Evolutionary conservation across 2,329 filamentous ascomycete genomes (phyloP), one percentile per base, ranked within the genome.

Genomic region (Nemania sp.): DNA sequence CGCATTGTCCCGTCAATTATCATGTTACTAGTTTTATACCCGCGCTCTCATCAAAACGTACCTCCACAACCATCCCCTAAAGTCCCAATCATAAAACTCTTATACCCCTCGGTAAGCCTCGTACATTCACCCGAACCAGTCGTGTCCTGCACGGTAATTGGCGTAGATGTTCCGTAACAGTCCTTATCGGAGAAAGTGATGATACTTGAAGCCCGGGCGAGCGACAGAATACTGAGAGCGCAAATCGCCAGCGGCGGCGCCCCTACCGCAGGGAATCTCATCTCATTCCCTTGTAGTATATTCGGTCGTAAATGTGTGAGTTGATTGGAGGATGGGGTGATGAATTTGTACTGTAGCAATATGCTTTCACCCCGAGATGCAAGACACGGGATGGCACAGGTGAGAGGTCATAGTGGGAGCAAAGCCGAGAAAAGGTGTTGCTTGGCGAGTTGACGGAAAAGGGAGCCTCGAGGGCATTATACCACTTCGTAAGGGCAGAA

Each of bases 71-170:
- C 49, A 1, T 46, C 37, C 2, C 52, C 52, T 8, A 58, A 12
- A 6, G 8, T 19, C 23, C 34, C 40, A 19, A 58, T 44, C 56
- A 58, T 58, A 12, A 58, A 52, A 12, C 52, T 56, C 1, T 17
- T 11, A 26, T 23, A 56, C 7, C 44, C 40, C 5, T 40, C 15
- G 15, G 40, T 42, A 26, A 58, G 11, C 30, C 19, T 52, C 6
- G 30, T 49, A n/a, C 56, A 58, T 20, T 26, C 44, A 1, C 56
- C 56, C 6, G 55, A 58, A 3, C 49, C 49, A 3, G 44, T 49
- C 15, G n/a, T 46, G 5, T 57, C 51, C 12, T 39, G 12, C 15
- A 28, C 46, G 2, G 12, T 28, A 8, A 57, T 50, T 19, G 34
- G 31, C 5, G 11, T 20, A 5, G 19, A 37, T n/a, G n/a, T n/a